Evolutionary conservation across 2,329 filamentous ascomycete species (phyloP), one percentile per base, ranked within the genome.

Genomic region (Hymenoscyphus albidus): DNA sequence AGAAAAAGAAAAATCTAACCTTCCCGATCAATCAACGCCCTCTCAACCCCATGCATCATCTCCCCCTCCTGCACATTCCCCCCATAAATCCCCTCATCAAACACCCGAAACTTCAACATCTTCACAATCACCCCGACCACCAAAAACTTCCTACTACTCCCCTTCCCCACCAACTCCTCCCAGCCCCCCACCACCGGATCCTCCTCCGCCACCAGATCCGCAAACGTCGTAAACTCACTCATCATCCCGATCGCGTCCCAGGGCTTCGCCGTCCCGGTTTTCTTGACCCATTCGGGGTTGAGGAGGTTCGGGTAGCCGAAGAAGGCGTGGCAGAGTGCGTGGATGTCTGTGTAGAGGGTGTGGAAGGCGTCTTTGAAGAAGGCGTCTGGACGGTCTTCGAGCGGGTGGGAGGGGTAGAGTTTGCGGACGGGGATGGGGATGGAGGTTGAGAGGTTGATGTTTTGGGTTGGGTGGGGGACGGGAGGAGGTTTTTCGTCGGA

Each of bases 71-170:
- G 48, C 42, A 69, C 40, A 13, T 58, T 67, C 40, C 63, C 68
- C 32, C 73, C 72, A 66, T 68, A 74, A 9, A 74, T 56, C 56
- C 66, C 58, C n/a, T 55, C 62, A 22, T 69, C 67, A 67, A 74
- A 74, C 7, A 74, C 63, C 40, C 69, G 68, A 2, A 58, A 59
- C 58, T 70, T 66, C 7, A 73, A 57, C 16, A 73, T 66, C 57
- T 40, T 63, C 44, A 68, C 62, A 7, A 74, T 18, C 9, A 74
- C 64, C 7, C 54, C 71, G 40, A 68, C 66, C 14, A 74, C 57
- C 13, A 74, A 63, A 63, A 61, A 73, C 54, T 68, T 69, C 59
- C 73, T 70, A 59, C 68, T 62, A 14, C 14, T 39, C 18, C 59
- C 64, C 62, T 70, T 58, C 54, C 54, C 62, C 22, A 74, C 59